Percentiles rank a stretch among this genome's conserved stretches.
Conservation (phyloP, 495 filamentous ascomycete species). For the Ramalina intermedia region DNA sequence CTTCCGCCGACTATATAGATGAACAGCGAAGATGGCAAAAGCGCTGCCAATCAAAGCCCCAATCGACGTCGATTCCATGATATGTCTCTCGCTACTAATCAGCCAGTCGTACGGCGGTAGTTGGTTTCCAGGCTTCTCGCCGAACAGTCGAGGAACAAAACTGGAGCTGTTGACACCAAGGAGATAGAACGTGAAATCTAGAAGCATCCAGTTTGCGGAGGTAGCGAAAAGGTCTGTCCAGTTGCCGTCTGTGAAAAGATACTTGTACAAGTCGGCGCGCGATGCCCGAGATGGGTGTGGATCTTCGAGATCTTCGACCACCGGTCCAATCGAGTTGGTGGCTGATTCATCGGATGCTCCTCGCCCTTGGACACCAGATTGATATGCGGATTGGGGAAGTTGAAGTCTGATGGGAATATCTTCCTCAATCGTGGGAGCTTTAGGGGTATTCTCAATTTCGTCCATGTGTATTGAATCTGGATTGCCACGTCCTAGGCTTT, state of each 20-base stretch:
- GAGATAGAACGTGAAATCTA: slow-evolving; percentile 45
- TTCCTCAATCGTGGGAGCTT: slow-evolving; percentile 6
- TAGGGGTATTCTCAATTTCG: neutral
- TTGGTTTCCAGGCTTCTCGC: slow-evolving; percentile 18
- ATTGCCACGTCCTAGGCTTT: neutral
- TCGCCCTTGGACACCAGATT: neutral
- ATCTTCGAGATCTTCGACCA: neutral
- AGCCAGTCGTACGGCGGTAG: slow-evolving; percentile 15
- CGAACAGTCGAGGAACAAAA: slow-evolving; percentile 18
- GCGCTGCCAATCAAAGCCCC: slow-evolving; percentile 33
- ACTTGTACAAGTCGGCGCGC: slow-evolving; percentile 30
- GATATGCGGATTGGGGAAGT: neutral
- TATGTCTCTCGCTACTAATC: slow-evolving; percentile 21
- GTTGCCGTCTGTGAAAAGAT: slow-evolving; percentile 37
- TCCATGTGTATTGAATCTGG: neutral
- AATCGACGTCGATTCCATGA: slow-evolving; percentile 20
- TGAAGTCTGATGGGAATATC: slow-evolving; percentile 16
- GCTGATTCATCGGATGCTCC: neutral
- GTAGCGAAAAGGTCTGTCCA: slow-evolving; percentile 37
- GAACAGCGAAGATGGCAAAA: slow-evolving; percentile 28
- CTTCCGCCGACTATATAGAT: slow-evolving; percentile 32
- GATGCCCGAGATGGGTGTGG: neutral
- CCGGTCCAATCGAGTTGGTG: neutral
- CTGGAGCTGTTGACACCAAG: slow-evolving; percentile 33
- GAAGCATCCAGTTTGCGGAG: slow-evolving; percentile 32